These are phyloP conservation scores for Mariannaea elegans DNA, from an alignment of 2,329 filamentous ascomycete species.

Conservation along the genomic window DNA sequence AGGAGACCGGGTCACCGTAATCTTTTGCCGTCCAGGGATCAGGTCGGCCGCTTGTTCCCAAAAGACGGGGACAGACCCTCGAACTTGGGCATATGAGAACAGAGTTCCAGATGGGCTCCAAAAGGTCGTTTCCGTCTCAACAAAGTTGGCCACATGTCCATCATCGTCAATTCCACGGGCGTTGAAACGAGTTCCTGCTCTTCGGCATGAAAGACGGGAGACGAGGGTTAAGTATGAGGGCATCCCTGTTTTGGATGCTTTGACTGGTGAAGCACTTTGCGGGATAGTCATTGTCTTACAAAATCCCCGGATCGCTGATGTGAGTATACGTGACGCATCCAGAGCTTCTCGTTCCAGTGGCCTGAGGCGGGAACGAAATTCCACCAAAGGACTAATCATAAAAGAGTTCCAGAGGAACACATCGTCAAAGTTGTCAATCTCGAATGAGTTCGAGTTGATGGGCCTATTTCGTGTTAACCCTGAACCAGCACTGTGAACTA, in stretches of 20 bases:
- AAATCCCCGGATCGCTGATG: conserved; percentile 93
- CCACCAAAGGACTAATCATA: conserved; percentile 92
- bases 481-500: background rate
- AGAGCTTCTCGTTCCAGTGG: conserved; percentile 78
- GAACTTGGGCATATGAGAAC: conserved; percentile 93
- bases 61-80: conserved; percentile 94
- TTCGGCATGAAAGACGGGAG: conserved; percentile 86
- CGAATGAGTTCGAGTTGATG: conserved; percentile 79
- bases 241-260: conserved; percentile 71
- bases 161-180: conserved; percentile 98
- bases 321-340: conserved; percentile 88
- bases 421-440: conserved; percentile 92
- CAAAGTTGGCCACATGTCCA: conserved; percentile 96
- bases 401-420: conserved; percentile 98
- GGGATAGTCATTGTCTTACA: conserved; percentile 88
- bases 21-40: conserved; percentile 92
- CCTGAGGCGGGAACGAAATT: conserved; percentile 85
- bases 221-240: conserved; percentile 89
- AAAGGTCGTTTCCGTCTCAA: conserved; percentile 95
- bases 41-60: conserved; percentile 95
- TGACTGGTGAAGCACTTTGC: conserved; percentile 75
- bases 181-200: conserved; percentile 96
- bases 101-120: conserved; percentile 81
- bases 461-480: conserved; percentile 58
- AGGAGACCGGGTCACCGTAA: conserved; percentile 84